These are phyloP conservation scores for Rhodomyrtus psidioides DNA, from an alignment of 441 rosid species.

Conservation along the genomic window DNA sequence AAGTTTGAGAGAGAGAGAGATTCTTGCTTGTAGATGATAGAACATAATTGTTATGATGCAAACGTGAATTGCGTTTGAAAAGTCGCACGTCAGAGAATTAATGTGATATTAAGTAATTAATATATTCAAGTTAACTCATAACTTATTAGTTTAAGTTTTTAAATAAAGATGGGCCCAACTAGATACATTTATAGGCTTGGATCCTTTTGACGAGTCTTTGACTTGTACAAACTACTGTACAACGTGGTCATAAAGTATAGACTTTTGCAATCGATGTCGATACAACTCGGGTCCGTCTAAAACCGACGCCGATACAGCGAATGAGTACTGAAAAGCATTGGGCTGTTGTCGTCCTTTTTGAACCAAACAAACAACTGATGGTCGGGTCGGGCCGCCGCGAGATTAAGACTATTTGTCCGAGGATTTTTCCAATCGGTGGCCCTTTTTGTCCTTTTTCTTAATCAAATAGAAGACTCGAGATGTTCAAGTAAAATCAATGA, in stretches of 20 bases:
- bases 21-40: too few relatives aligned
- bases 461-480: background rate
- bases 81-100: too few relatives aligned
- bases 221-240: too few relatives aligned
- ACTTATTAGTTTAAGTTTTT: too few relatives aligned
- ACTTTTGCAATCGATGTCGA: background rate
- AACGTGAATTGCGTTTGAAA: too few relatives aligned
- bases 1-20: background rate
- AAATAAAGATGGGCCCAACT: too few relatives aligned
- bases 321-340: background rate
- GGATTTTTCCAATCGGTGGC: background rate
- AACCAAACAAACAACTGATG: background rate
- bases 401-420: background rate
- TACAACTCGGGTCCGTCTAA: background rate
- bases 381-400: background rate
- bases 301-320: background rate
- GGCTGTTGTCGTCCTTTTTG: background rate
- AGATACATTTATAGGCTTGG: too few relatives aligned
- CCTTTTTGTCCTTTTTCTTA: background rate
- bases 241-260: background rate
- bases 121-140: too few relatives aligned
- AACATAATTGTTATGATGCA: too few relatives aligned
- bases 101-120: too few relatives aligned
- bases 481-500: background rate
- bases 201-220: too few relatives aligned